phyloP scores from a whole-genome alignment of 2,329 filamentous ascomycete species.

The Penicillium digitatum region DNA sequence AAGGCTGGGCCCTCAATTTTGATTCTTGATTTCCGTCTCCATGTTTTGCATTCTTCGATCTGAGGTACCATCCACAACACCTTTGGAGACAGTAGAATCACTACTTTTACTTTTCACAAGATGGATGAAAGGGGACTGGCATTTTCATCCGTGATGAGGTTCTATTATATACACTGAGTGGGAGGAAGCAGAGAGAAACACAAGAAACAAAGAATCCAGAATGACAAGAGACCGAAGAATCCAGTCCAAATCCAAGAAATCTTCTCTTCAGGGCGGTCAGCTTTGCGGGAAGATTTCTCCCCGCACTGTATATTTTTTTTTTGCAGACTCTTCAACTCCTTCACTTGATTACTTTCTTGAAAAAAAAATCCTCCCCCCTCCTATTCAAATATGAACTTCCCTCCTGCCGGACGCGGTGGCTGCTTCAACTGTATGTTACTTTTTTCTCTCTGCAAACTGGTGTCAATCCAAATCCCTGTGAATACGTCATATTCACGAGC shows the following conservation, averaged over 20 bases:
- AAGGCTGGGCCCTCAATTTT: background rate
- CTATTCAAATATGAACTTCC: slow-evolving; percentile 48
- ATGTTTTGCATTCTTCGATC: background rate
- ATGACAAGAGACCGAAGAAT: background rate
- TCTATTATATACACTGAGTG: background rate
- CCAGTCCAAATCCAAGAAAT: background rate
- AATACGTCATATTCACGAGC: slow-evolving; percentile 5
- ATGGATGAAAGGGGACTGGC: background rate
- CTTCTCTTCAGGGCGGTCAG: slow-evolving; percentile 6
- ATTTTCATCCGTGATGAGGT: background rate
- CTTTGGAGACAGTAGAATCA: background rate
- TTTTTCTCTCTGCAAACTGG: background rate
- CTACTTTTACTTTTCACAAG: background rate
- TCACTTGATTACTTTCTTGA: slow-evolving; percentile 1
- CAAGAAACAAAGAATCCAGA: background rate
- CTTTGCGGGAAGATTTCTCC: slow-evolving; percentile 20
- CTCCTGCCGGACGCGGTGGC: slow-evolving; percentile 47
- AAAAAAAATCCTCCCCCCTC: background rate
- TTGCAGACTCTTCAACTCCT: slow-evolving; percentile 11
- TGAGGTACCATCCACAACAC: background rate
- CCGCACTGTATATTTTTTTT: slow-evolving; percentile 22
- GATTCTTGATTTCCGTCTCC: background rate
- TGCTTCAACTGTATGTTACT: slow-evolving; percentile 57
- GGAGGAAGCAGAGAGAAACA: too few species aligned
- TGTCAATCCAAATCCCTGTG: background rate